phyloP scores from a whole-genome alignment of 257 asterid species.

The Solanum commersonii region DNA sequence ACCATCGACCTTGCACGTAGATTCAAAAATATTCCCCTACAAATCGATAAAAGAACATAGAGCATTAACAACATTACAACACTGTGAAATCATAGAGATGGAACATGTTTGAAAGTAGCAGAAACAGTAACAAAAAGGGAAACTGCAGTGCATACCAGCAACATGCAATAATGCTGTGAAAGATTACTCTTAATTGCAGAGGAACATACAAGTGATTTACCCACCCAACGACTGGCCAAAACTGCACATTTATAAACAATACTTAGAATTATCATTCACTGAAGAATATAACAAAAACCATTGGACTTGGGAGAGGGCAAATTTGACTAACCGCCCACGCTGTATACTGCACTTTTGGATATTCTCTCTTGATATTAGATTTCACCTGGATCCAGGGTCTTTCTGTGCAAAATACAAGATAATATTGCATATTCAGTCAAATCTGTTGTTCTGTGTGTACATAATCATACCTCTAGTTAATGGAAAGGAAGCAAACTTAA shows the following conservation, averaged over 20 bases:
- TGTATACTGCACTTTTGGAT: conserved; percentile 68
- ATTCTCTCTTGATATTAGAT: conserved; percentile 80
- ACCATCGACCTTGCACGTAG: conserved; percentile 59
- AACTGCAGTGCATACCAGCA: conserved; percentile 44
- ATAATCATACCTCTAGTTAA: not conserved
- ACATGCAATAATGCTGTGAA: conserved; percentile 74
- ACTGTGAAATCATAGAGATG: not conserved
- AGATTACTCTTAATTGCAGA: conserved; percentile 76
- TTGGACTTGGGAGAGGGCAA: not conserved
- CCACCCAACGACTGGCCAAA: conserved; percentile 99
- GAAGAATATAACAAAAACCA: not conserved
- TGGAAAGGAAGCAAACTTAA: not conserved
- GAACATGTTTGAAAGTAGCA: not conserved
- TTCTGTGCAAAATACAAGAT: conserved; percentile 30
- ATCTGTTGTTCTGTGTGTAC: not conserved
- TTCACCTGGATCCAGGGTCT: conserved; percentile 81
- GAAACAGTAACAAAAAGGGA: not conserved
- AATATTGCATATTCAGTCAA: not conserved
- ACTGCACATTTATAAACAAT: conserved; percentile 35
- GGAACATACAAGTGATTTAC: conserved; percentile 48
- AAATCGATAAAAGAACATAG: not conserved
- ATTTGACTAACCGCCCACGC: conserved; percentile 63
- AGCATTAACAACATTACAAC: not conserved
- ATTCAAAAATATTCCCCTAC: conserved; percentile 80
- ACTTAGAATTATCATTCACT: not conserved